A percentile compares a stretch with the other conserved stretches of the same genome.
phyloP scores from a whole-genome alignment of 1,139 yeast genomes.

The Suzukiozyma palmioleophila region DNA sequence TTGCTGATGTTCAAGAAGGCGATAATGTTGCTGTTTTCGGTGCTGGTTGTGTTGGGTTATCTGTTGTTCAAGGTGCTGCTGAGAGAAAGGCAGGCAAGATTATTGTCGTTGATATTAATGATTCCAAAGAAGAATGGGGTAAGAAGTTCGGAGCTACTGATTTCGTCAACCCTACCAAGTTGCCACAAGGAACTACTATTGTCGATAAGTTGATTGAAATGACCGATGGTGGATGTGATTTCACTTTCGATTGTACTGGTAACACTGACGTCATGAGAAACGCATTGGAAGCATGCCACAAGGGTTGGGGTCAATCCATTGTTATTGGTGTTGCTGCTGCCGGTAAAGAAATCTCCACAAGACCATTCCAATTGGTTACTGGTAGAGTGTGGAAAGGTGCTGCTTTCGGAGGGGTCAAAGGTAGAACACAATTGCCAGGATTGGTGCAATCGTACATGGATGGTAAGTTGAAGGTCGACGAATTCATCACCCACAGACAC shows the following conservation, averaged over 20 bases:
- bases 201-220: conserved; percentile 81
- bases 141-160: conserved; percentile 91
- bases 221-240: conserved; percentile 97
- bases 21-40: conserved; percentile 96
- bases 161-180: conserved; percentile 76
- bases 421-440: conserved; percentile 91
- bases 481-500: conserved; percentile 89
- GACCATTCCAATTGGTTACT: conserved; percentile 98
- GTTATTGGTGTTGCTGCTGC: conserved; percentile 98
- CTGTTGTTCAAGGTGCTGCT: conserved; percentile 92
- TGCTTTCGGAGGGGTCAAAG: conserved; percentile 98
- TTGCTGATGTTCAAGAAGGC: conserved; percentile 88
- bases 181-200: conserved; percentile 69
- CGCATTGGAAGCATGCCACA: conserved; percentile 95
- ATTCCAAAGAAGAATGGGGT: conserved; percentile 82
- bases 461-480: conserved; percentile 88
- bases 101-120: conserved; percentile 84
- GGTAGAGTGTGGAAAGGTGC: conserved; percentile 99
- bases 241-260: conserved; percentile 97
- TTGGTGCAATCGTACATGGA: conserved; percentile 79
- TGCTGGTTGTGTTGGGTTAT: conserved; percentile 94
- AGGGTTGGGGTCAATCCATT: conserved; percentile 97
- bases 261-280: conserved; percentile 90
- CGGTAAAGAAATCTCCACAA: conserved; percentile 90
- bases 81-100: conserved; percentile 77